Conservation (phyloP, 768 basidiomycete genomes). For the Mycena chlorophos region DNA sequence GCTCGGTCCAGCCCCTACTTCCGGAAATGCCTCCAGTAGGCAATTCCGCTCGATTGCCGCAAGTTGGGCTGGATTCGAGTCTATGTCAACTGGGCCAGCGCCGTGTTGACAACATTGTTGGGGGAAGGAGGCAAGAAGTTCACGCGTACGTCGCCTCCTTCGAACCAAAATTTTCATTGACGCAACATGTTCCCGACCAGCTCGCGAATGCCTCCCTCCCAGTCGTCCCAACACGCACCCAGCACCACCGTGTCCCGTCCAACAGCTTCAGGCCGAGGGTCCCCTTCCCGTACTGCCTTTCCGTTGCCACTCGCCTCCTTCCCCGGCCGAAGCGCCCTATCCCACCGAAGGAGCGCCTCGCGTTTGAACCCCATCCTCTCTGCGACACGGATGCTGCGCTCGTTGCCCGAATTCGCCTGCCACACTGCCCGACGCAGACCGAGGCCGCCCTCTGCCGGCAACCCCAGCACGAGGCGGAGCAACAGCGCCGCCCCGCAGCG, state of each 20-base stretch:
- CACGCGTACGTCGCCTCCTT: too few species aligned
- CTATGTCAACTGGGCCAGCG: too few species aligned
- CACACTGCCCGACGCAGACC: slow-evolving; percentile 65
- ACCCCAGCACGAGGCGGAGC: slow-evolving; percentile 47
- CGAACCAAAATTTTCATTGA: not conserved
- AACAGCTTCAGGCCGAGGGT: slow-evolving; percentile 11
- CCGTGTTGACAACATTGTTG: too few species aligned
- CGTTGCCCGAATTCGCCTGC: slow-evolving; percentile 53
- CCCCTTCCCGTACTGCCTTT: slow-evolving; percentile 28
- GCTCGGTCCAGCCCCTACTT: too few species aligned
- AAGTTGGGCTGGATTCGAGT: too few species aligned
- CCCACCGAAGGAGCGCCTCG: slow-evolving; percentile 59
- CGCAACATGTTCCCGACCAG: not conserved
- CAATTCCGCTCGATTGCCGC: too few species aligned
- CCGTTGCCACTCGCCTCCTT: slow-evolving; percentile 43
- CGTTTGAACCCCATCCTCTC: slow-evolving; percentile 58
- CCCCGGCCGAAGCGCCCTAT: slow-evolving; percentile 43
- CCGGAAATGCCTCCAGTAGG: too few species aligned
- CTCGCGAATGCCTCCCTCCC: not conserved
- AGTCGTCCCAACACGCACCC: not conserved
- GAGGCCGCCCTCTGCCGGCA: slow-evolving; percentile 44
- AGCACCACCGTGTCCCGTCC: not conserved
- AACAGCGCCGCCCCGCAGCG: slow-evolving; percentile 53
- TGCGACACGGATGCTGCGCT: slow-evolving; percentile 48
- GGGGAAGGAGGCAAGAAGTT: too few species aligned